A percentile compares a stretch with the other conserved stretches of the same genome.
Conservation (phyloP, 2,329 filamentous ascomycete genomes). For the Aphanoascus verrucosus region DNA sequence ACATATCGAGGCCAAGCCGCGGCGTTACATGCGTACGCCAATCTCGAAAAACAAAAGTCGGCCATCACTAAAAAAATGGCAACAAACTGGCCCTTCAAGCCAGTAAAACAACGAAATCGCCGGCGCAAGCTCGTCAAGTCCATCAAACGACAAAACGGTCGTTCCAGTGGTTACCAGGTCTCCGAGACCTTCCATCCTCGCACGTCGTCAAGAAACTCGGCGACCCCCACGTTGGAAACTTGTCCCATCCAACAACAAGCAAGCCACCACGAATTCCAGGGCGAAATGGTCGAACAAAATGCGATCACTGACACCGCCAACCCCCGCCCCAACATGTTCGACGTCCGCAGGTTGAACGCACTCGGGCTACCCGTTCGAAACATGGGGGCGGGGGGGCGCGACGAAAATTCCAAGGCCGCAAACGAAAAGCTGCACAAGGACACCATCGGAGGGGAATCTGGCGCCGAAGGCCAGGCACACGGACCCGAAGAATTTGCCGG, state of each 20-base stretch:
- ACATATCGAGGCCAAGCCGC: no score
- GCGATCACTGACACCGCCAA: conserved; percentile 9
- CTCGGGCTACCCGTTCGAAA: not conserved
- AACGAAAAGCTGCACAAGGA: not conserved
- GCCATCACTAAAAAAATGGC: not conserved
- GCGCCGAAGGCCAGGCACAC: not conserved
- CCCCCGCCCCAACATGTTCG: not conserved
- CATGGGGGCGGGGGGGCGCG: no score
- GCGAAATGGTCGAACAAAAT: conserved; percentile 14
- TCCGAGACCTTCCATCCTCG: not conserved
- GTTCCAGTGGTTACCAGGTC: not conserved
- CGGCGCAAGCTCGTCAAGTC: conserved; percentile 2
- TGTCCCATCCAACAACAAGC: conserved; percentile 10
- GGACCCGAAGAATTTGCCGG: not conserved
- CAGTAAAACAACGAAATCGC: not conserved
- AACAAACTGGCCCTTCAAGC: not conserved
- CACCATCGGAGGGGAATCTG: not conserved
- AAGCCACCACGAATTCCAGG: conserved; percentile 9
- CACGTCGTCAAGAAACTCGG: not conserved
- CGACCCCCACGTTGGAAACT: not conserved
- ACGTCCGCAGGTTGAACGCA: not conserved
- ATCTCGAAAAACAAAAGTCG: not conserved
- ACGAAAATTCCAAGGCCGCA: no score
- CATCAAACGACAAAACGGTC: conserved; percentile 1
- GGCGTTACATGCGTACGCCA: not conserved